Conservation (phyloP, 352 stramenopile genomes). For the Globisporangium polare region DNA sequence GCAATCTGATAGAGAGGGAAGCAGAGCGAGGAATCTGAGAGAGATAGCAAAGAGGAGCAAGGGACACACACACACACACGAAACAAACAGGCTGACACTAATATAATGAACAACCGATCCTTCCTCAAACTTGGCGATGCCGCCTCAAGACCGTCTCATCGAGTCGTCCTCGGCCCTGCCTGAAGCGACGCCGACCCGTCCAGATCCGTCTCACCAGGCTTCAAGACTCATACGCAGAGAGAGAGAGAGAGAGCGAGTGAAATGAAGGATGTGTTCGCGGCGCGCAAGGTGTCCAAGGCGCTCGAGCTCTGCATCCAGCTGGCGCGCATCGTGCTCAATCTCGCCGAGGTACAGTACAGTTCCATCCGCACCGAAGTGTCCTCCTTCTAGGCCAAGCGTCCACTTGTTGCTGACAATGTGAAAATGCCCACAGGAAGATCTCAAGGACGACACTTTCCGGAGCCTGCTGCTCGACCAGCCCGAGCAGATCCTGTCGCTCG, state of each 20-base stretch:
- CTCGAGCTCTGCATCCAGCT: constrained; percentile 47
- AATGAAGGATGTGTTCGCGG: constrained; percentile 55
- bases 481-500: constrained; percentile 29
- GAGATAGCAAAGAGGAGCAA: not conserved
- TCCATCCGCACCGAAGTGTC: not conserved
- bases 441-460: constrained; percentile 45
- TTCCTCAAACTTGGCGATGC: too few species aligned
- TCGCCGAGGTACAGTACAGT: constrained; percentile 19
- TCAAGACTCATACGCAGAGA: not conserved
- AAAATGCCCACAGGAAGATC: constrained; percentile 14
- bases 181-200: not conserved
- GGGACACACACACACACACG: too few species aligned
- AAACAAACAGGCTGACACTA: too few species aligned
- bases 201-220: not conserved
- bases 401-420: not conserved
- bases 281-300: constrained; percentile 46
- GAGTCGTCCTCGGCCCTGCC: not conserved
- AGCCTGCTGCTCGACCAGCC: constrained; percentile 36
- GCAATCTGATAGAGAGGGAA: not conserved
- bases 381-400: not conserved
- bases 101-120: too few species aligned
- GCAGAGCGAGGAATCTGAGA: not conserved
- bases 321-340: constrained; percentile 23
- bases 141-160: too few species aligned
- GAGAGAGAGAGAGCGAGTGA: not conserved